Evolutionary conservation across 257 asterid genomes (phyloP).

Genomic region (Solanum medicagineum): DNA sequence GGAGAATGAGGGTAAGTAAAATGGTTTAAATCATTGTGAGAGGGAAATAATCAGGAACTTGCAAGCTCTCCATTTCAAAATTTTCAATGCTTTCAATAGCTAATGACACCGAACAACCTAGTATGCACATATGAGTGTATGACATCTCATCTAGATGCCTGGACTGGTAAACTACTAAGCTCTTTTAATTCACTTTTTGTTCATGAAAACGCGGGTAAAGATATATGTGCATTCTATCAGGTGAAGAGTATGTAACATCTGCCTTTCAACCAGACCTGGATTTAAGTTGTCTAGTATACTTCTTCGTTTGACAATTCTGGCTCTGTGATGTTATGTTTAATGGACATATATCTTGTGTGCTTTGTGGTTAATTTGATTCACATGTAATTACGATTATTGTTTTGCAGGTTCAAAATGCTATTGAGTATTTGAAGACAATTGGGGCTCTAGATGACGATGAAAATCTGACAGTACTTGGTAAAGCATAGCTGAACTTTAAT

Average conservation of each 20-base stretch:
- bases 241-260: not conserved
- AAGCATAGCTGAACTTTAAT: not conserved
- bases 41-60: not conserved
- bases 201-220: not conserved
- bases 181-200: not conserved
- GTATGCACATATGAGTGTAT: not conserved
- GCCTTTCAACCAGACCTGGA: not conserved
- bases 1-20: not conserved
- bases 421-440: conserved; percentile 68
- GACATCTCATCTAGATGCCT: not conserved
- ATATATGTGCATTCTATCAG: not conserved
- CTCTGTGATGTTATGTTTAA: not conserved
- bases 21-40: not conserved
- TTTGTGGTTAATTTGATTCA: conserved; percentile 5
- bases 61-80: not conserved
- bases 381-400: conserved; percentile 6
- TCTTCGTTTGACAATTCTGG: not conserved
- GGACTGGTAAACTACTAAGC: not conserved
- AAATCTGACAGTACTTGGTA: conserved; percentile 80
- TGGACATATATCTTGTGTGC: not conserved
- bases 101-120: not conserved
- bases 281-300: not conserved
- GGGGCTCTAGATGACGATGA: conserved; percentile 88
- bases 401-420: conserved; percentile 82
- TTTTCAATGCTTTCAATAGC: not conserved